Percentiles rank a stretch among this genome's conserved stretches.
Evolutionary conservation across 2,329 filamentous ascomycete genomes (phyloP).

Genomic region (Penicillium decumbens): DNA sequence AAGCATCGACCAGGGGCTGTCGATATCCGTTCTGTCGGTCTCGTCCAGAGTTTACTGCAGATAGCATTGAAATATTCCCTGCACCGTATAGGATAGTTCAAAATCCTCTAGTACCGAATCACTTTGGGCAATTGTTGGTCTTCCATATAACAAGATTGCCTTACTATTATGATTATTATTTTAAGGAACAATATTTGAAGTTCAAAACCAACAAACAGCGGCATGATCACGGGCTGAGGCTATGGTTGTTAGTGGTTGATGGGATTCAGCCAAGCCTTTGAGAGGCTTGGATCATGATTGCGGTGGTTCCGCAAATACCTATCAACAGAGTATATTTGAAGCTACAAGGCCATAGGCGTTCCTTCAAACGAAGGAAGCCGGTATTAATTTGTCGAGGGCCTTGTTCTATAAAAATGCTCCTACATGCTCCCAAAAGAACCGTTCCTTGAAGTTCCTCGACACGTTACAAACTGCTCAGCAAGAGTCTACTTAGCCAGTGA

Average conservation of each 20-base stretch:
- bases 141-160: neutral
- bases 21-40: conserved; percentile 12
- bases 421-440: neutral
- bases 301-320: neutral
- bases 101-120: neutral
- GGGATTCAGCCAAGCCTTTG: neutral
- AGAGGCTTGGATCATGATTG: neutral
- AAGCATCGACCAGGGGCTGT: conserved; percentile 3
- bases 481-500: neutral
- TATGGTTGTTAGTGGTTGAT: neutral
- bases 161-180: no score
- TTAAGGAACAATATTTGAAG: no score
- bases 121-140: neutral
- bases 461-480: neutral
- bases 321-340: neutral
- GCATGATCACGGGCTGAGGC: neutral
- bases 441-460: neutral
- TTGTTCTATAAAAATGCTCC: neutral
- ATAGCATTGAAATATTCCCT: conserved; percentile 6
- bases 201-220: neutral
- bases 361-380: neutral
- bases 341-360: neutral
- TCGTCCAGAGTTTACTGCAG: conserved; percentile 11
- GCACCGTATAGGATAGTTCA: conserved; percentile 1
- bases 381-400: neutral